Conservation (phyloP, 106 monocot genomes). For the Dendrobium catenatum region DNA sequence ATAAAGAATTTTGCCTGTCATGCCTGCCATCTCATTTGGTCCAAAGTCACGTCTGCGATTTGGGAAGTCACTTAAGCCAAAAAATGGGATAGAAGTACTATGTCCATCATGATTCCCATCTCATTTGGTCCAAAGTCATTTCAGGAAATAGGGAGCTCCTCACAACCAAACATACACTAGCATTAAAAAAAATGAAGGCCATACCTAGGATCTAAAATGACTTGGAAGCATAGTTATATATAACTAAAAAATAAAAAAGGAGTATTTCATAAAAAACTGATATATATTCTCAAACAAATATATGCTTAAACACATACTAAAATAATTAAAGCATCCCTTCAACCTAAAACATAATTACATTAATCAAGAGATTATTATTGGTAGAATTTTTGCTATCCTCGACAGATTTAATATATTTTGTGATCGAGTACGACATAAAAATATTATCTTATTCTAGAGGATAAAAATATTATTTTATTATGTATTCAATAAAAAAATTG, state of each 20-base stretch:
- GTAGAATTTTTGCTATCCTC: no score
- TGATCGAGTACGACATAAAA: no score
- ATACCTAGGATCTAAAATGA: not conserved
- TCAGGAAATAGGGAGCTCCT: not conserved
- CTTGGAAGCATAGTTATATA: not conserved
- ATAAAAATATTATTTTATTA: no score
- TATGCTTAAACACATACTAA: not conserved
- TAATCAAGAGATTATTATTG: no score
- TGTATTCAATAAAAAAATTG: no score
- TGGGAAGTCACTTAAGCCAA: not conserved
- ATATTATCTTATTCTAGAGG: no score
- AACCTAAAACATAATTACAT: no score
- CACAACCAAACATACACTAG: not conserved
- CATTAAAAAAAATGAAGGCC: not conserved
- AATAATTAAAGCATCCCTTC: not conserved
- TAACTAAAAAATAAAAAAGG: not conserved
- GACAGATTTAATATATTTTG: no score
- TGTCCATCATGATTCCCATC: not conserved
- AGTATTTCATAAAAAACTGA: not conserved
- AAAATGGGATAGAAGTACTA: not conserved
- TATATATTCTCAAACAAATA: not conserved
- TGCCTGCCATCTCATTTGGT: not conserved
- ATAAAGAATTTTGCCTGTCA: not conserved
- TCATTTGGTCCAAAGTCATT: not conserved
- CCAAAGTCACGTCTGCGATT: not conserved